These are phyloP conservation scores for Cucurbita ficifolia DNA, from an alignment of 306 rosid genomes.

Conservation along the genomic window DNA sequence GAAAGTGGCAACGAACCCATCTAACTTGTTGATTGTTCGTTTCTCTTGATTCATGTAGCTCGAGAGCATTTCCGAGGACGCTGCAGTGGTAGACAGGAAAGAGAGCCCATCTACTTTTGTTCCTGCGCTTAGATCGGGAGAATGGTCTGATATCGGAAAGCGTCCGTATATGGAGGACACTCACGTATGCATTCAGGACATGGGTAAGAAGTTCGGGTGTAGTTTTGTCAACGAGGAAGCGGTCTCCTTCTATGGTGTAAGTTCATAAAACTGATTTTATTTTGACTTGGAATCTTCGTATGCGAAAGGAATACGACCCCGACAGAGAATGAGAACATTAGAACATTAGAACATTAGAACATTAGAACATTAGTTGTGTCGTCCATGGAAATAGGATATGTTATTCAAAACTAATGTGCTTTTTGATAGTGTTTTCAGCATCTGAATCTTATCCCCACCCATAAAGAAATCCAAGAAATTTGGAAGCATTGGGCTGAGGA, in stretches of 20 bases:
- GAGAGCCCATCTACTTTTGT: constrained; percentile 33
- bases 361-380: neutral
- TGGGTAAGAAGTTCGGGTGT: constrained; percentile 52
- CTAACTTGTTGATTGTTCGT: neutral
- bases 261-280: constrained; percentile 9
- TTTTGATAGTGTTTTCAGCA: neutral
- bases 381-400: neutral
- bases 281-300: neutral
- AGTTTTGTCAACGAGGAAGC: constrained; percentile 26
- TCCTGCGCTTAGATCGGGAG: constrained; percentile 75
- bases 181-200: constrained; percentile 69
- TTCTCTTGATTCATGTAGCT: constrained; percentile 30
- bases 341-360: neutral
- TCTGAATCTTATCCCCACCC: neutral
- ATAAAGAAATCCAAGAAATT: neutral
- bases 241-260: constrained; percentile 86
- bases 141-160: constrained; percentile 78
- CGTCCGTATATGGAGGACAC: constrained; percentile 85
- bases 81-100: constrained; percentile 40
- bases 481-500: neutral
- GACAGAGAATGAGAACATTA: neutral
- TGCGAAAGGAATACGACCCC: neutral
- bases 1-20: neutral
- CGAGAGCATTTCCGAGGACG: constrained; percentile 79
- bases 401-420: neutral